A percentile compares a stretch with the other conserved stretches of the same genome.
Evolutionary conservation across 371 early-diverging fungal species (phyloP).

Genomic region (Mortierella sp.): DNA sequence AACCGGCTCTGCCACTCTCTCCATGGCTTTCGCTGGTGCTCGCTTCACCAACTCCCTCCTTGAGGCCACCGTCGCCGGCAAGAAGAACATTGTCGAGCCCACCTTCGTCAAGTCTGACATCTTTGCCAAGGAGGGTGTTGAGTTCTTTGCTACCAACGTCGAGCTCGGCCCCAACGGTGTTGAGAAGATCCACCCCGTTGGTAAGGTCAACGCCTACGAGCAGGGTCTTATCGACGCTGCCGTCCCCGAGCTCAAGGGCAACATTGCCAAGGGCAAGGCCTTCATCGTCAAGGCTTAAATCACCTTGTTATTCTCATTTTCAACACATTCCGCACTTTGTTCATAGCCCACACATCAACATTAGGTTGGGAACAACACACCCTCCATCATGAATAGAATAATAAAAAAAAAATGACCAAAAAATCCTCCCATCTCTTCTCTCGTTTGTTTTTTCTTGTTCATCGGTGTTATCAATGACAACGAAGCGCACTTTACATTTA

Average conservation of each 20-base stretch:
- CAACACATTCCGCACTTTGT: constrained; percentile 19
- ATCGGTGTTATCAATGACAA: background rate
- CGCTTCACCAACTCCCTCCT: constrained; percentile 95
- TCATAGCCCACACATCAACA: constrained; percentile 29
- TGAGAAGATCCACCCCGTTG: constrained; percentile 92
- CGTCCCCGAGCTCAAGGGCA: constrained; percentile 93
- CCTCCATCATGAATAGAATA: constrained; percentile 28
- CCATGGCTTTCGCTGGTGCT: constrained; percentile 99
- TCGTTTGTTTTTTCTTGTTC: background rate
- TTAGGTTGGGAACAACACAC: constrained; percentile 10
- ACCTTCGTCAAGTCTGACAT: constrained; percentile 92
- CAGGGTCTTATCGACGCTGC: constrained; percentile 90
- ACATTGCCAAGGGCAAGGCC: constrained; percentile 87
- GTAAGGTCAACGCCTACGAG: constrained; percentile 90
- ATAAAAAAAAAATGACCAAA: constrained; percentile 16
- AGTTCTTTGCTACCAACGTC: constrained; percentile 97
- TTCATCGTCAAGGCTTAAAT: constrained; percentile 58
- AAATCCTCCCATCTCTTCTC: background rate
- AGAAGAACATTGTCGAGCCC: constrained; percentile 94
- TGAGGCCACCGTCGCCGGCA: constrained; percentile 87
- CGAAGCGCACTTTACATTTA: background rate
- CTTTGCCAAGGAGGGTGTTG: constrained; percentile 80
- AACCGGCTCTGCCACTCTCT: constrained; percentile 97
- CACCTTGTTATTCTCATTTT: background rate
- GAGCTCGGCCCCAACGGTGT: constrained; percentile 96